Conservation (phyloP, 2,329 filamentous ascomycete genomes). For the Camptophora hylomeconis region DNA sequence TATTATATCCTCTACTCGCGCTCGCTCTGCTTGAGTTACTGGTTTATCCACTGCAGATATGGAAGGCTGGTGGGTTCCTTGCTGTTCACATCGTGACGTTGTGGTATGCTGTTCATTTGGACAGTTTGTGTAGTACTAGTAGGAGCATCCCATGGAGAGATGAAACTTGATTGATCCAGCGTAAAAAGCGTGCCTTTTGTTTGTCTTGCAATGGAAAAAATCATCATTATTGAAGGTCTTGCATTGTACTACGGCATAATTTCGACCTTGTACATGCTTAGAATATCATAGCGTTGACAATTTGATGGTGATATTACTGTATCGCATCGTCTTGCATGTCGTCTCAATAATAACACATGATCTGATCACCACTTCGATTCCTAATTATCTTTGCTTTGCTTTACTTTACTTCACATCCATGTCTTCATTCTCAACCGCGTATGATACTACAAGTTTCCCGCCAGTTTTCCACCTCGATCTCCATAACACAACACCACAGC, state of each 20-base stretch:
- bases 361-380: too few species aligned
- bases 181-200: background rate
- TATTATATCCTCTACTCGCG: constrained; percentile 14
- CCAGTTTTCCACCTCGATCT: too few species aligned
- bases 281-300: too few species aligned
- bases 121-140: constrained; percentile 7
- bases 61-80: constrained; percentile 10
- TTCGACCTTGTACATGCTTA: too few species aligned
- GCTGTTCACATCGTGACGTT: constrained; percentile 9
- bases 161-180: background rate
- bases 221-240: background rate
- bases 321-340: too few species aligned
- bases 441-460: too few species aligned
- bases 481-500: too few species aligned
- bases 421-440: too few species aligned
- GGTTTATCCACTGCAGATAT: constrained; percentile 7
- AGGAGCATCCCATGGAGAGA: background rate
- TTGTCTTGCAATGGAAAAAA: constrained; percentile 1
- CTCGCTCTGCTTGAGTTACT: constrained; percentile 14
- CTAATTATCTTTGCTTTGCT: too few species aligned
- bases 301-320: too few species aligned
- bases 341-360: too few species aligned
- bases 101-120: constrained; percentile 7
- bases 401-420: too few species aligned
- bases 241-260: background rate